These are phyloP conservation scores for Colletotrichum theobromicola DNA, from an alignment of 2,329 filamentous ascomycete genomes.

Conservation along the genomic window DNA sequence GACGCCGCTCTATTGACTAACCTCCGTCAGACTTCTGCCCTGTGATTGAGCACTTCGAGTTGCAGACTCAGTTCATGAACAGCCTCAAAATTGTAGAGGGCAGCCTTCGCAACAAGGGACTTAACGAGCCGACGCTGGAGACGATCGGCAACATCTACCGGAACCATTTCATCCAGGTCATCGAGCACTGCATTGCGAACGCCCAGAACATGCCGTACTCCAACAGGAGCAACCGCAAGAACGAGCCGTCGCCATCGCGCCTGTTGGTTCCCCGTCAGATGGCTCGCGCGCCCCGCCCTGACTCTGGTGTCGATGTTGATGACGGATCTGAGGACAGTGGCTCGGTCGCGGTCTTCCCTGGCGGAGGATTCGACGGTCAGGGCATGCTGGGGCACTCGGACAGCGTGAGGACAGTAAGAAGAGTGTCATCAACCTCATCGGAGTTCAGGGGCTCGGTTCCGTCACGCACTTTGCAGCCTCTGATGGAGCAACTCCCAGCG, in stretches of 20 bases:
- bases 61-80: slow-evolving; percentile 36
- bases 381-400: slow-evolving; percentile 29
- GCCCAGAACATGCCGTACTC: slow-evolving; percentile 43
- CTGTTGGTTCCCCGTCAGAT: slow-evolving; percentile 25
- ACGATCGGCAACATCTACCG: slow-evolving; percentile 43
- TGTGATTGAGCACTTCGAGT: slow-evolving; percentile 47
- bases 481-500: slow-evolving; percentile 14
- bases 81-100: slow-evolving; percentile 37
- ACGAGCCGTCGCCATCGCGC: slow-evolving; percentile 27
- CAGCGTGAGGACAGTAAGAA: slow-evolving; percentile 33
- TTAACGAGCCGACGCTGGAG: slow-evolving; percentile 41
- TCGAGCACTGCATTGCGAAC: slow-evolving; percentile 39
- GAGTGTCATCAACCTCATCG: slow-evolving; percentile 15
- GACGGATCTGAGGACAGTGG: slow-evolving; percentile 39
- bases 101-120: slow-evolving; percentile 41
- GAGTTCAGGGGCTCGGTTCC: slow-evolving; percentile 9
- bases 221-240: slow-evolving; percentile 46
- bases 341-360: slow-evolving; percentile 7
- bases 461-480: slow-evolving; percentile 7
- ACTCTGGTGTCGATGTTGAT: slow-evolving; percentile 44
- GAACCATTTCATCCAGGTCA: slow-evolving; percentile 44
- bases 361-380: neutral
- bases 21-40: slow-evolving; percentile 38
- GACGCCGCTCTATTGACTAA: neutral
- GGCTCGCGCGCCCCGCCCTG: slow-evolving; percentile 33